Evolutionary conservation across 2,329 filamentous ascomycete genomes (phyloP).

Genomic region (Myriosclerotinia duriaeana): DNA sequence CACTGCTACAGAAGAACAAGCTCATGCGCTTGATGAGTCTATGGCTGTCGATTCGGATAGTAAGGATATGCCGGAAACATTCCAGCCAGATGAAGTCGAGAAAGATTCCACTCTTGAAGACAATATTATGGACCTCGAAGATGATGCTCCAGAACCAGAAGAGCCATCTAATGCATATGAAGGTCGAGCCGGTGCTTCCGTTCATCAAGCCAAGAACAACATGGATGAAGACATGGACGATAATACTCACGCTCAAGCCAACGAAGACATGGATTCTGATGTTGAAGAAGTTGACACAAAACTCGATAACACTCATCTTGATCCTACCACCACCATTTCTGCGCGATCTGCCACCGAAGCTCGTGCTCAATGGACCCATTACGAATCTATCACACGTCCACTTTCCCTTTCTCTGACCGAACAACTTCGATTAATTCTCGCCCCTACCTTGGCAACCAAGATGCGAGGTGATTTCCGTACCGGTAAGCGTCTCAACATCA

Average conservation of each 20-base stretch:
- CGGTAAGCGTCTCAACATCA: constrained; percentile 97
- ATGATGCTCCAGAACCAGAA: constrained; percentile 44
- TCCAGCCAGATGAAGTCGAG: constrained; percentile 44
- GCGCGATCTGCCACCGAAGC: constrained; percentile 54
- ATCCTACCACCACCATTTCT: constrained; percentile 31
- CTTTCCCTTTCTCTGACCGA: constrained; percentile 89
- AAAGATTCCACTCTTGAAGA: constrained; percentile 49
- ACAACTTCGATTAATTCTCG: constrained; percentile 91
- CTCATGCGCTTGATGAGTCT: constrained; percentile 78
- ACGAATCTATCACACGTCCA: constrained; percentile 79
- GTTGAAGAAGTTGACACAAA: constrained; percentile 50
- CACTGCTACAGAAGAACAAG: constrained; percentile 82
- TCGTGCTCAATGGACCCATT: constrained; percentile 77
- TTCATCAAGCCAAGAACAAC: constrained; percentile 46
- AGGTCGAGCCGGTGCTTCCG: constrained; percentile 59
- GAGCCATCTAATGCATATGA: constrained; percentile 53
- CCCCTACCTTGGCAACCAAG: constrained; percentile 91
- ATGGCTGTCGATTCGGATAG: constrained; percentile 78
- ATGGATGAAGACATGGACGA: constrained; percentile 49
- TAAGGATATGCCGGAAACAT: constrained; percentile 57
- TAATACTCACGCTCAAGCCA: constrained; percentile 48
- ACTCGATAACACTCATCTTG: constrained; percentile 71
- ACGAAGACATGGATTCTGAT: constrained; percentile 42
- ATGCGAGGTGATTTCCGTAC: constrained; percentile 96
- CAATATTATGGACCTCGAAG: constrained; percentile 45